Evolutionary conservation across 1,139 yeast genomes (phyloP).

Genomic region (Groenewaldozyma auringiensis): DNA sequence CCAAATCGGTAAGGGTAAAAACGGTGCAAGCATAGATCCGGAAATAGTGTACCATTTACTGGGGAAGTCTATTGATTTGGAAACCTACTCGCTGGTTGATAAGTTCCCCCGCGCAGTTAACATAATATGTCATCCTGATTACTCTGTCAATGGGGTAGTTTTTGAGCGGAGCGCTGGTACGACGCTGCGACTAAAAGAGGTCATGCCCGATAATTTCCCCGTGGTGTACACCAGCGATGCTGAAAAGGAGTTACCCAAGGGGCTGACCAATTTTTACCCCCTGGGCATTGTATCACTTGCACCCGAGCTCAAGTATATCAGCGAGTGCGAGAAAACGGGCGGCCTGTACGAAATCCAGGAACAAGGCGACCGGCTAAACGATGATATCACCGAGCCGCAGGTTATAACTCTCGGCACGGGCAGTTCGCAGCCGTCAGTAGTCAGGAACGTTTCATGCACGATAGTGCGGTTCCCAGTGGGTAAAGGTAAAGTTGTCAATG

Average conservation of each 20-base stretch:
- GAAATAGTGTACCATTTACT: conserved; percentile 65
- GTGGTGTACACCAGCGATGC: conserved; percentile 35
- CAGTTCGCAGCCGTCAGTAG: conserved; percentile 78
- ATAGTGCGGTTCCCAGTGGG: conserved; percentile 57
- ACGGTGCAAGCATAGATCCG: conserved; percentile 1
- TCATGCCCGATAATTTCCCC: conserved; percentile 48
- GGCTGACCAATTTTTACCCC: conserved; percentile 14
- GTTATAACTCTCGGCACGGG: conserved; percentile 87
- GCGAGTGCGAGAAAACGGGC: not conserved
- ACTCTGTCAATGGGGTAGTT: conserved; percentile 54
- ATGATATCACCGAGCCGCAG: conserved; percentile 37
- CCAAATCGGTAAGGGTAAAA: conserved; percentile 8
- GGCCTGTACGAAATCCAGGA: not conserved
- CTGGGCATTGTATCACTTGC: conserved; percentile 18
- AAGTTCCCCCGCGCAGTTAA: conserved; percentile 38
- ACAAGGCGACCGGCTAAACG: not conserved
- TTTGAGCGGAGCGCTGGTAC: conserved; percentile 49
- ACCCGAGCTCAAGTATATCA: conserved; percentile 12
- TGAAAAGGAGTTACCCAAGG: conserved; percentile 12
- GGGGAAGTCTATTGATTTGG: conserved; percentile 53
- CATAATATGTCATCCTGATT: conserved; percentile 59
- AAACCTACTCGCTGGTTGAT: not conserved
- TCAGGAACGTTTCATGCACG: conserved; percentile 78
- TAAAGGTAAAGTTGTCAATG: conserved; percentile 11
- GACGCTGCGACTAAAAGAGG: conserved; percentile 48